Evolutionary conservation across 2,329 filamentous ascomycete genomes (phyloP).

Genomic region (Aspergillus sp.): DNA sequence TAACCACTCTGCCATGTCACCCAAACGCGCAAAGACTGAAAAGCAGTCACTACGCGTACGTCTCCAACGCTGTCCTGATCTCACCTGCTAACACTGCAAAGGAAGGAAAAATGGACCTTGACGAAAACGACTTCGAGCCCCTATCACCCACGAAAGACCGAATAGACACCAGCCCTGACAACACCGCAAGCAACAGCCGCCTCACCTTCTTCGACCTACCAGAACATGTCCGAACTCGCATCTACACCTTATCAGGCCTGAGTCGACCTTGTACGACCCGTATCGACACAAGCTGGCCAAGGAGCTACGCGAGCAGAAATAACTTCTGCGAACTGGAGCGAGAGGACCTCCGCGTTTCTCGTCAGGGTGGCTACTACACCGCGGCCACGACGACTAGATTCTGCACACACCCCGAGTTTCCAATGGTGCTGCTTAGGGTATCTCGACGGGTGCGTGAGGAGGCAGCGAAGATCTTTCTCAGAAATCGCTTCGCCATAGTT

Average conservation of each 20-base stretch:
- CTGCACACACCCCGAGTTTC: slow-evolving; percentile 15
- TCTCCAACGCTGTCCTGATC: not conserved
- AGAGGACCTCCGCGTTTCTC: slow-evolving; percentile 1
- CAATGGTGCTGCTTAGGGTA: slow-evolving; percentile 9
- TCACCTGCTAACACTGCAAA: too few relatives aligned
- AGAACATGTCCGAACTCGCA: slow-evolving; percentile 10
- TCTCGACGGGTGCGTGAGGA: slow-evolving; percentile 12
- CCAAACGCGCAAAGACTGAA: too few relatives aligned
- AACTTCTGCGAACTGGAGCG: slow-evolving; percentile 1
- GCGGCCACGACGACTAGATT: slow-evolving; percentile 2
- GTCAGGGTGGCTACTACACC: slow-evolving; percentile 4
- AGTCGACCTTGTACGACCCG: slow-evolving; percentile 16
- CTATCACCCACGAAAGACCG: not conserved
- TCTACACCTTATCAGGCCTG: slow-evolving; percentile 16
- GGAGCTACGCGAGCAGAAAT: slow-evolving; percentile 5
- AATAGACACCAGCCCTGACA: not conserved
- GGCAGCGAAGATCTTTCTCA: slow-evolving; percentile 8
- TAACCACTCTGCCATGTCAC: too few relatives aligned
- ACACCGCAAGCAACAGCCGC: not conserved
- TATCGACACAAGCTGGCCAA: slow-evolving; percentile 1
- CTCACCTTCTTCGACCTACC: slow-evolving; percentile 16
- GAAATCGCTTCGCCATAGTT: slow-evolving; percentile 11
- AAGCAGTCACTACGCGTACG: not conserved
- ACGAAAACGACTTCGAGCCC: too few relatives aligned
- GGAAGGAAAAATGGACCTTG: too few relatives aligned